Percentiles rank a stretch among this genome's conserved stretches.
Conservation (phyloP, 768 basidiomycete species). For the Boletales sp. region DNA sequence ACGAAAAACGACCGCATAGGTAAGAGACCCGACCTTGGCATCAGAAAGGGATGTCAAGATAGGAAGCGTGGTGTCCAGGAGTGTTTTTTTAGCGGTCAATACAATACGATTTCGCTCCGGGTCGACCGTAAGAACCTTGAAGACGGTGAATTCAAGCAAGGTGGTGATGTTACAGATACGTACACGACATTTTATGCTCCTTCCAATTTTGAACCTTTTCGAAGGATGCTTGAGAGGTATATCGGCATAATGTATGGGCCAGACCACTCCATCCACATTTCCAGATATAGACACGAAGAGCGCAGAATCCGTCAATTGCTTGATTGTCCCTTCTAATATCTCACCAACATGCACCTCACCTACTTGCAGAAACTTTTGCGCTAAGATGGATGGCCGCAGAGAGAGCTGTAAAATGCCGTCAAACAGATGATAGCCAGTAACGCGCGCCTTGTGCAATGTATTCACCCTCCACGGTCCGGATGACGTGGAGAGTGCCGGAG, state of each 20-base stretch:
- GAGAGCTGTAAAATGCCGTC: constrained; percentile 91
- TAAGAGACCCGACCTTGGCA: constrained; percentile 63
- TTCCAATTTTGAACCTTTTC: constrained; percentile 82
- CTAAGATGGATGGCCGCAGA: constrained; percentile 74
- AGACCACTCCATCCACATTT: constrained; percentile 87
- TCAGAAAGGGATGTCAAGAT: constrained; percentile 64
- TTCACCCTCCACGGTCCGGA: constrained; percentile 79
- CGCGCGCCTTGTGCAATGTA: constrained; percentile 79
- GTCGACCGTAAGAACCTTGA: constrained; percentile 82
- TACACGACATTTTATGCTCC: constrained; percentile 82
- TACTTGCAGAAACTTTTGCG: constrained; percentile 83
- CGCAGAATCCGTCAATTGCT: constrained; percentile 73
- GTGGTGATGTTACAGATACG: constrained; percentile 20
- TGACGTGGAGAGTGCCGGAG: constrained; percentile 66
- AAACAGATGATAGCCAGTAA: constrained; percentile 78
- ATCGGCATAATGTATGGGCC: constrained; percentile 95
- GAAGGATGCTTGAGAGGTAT: constrained; percentile 92
- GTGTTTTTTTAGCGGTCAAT: constrained; percentile 87
- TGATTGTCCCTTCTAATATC: constrained; percentile 82
- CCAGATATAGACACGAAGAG: constrained; percentile 86
- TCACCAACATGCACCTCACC: constrained; percentile 83
- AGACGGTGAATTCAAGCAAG: neutral
- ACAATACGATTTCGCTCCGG: constrained; percentile 74
- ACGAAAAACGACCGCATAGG: constrained; percentile 82
- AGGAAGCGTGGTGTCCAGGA: constrained; percentile 77